Evolutionary conservation across 345 rosid genomes (phyloP), one percentile per base, ranked within the genome.

Genomic region (Cochlearia excelsa): DNA sequence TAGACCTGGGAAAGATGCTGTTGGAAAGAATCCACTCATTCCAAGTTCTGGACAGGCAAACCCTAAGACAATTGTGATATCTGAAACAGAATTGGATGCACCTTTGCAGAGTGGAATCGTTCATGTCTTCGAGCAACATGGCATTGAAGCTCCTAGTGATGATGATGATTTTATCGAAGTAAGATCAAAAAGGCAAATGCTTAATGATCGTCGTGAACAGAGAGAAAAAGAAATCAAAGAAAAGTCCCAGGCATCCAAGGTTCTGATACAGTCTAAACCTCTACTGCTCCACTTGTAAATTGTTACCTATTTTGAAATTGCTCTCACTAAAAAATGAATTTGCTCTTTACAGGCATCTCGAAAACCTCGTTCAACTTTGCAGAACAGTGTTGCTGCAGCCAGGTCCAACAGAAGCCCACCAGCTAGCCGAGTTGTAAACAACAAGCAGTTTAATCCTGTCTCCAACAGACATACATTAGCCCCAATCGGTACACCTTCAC

Each of bases 131-230:
- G 82, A 88, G 81, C 96, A 92, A 76, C 95, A 82, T 71, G 97
- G 89, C 63, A 86, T 85, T 68, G 96, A 90, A 80, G 84, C 81
- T 56, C 92, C 96, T 31, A 84, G 95, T 70, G 96, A 87, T 38
- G 92, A 82, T 72, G 96, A 93, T 71, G 96, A 94, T 72, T 94
- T 94, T 73, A 94, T 90, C 69, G 90, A 94, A 81, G 99, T 94
- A 42, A 87, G 95, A 70, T 94, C 99, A 57, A 94, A 90, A 81
- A 87, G 95, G 83, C 96, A 94, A 80, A 84, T 94, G 95, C 79
- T 85, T 73, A 90, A 87, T 69, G 92, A 94, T 74, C 85, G 90
- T 26, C 95, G 97, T 63, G 99, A 87, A 71, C 95, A 90, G 77
- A 86, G 95, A 73, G 96, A 94, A 72, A 94, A 94, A 68, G 95